Conservation (phyloP, 2,329 filamentous ascomycete genomes). For the Myriosclerotinia scirpicola region DNA sequence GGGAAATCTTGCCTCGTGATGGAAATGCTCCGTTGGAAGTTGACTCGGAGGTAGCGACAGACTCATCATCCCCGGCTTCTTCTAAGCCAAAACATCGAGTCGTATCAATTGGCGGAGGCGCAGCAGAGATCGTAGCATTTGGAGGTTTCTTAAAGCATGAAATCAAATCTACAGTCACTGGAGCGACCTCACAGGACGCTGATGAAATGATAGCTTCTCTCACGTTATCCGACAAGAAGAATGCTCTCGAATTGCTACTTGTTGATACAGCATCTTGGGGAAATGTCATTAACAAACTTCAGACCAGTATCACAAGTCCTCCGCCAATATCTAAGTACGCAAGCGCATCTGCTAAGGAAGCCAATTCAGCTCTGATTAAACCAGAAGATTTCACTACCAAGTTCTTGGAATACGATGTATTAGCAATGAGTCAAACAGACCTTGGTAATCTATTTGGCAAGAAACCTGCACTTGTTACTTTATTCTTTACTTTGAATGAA, state of each 20-base stretch:
- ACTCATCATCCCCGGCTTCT: slow-evolving; percentile 4
- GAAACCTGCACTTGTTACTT: slow-evolving; percentile 63
- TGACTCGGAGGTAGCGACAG: neutral
- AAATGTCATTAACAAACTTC: slow-evolving; percentile 58
- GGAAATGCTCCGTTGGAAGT: neutral
- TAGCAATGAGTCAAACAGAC: slow-evolving; percentile 44
- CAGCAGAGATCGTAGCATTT: slow-evolving; percentile 65
- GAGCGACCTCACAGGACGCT: slow-evolving; percentile 5
- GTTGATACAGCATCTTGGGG: slow-evolving; percentile 83
- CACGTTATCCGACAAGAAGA: slow-evolving; percentile 21
- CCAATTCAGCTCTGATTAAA: slow-evolving; percentile 49
- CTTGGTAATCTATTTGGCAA: slow-evolving; percentile 39
- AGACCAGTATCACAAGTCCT: slow-evolving; percentile 53
- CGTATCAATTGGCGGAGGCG: slow-evolving; percentile 47
- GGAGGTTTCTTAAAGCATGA: slow-evolving; percentile 52
- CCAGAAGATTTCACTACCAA: slow-evolving; percentile 43
- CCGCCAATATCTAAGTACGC: slow-evolving; percentile 54
- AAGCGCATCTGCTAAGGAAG: slow-evolving; percentile 47
- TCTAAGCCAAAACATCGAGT: slow-evolving; percentile 24
- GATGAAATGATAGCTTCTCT: slow-evolving; percentile 24
- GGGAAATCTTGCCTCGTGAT: slow-evolving; percentile 19
- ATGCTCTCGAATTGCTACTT: slow-evolving; percentile 53
- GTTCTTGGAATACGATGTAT: slow-evolving; percentile 52
- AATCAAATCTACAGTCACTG: slow-evolving; percentile 20
- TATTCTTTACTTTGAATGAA: slow-evolving; percentile 95